Conservation (phyloP, 768 basidiomycete species). For the Macrocybe gigantea region DNA sequence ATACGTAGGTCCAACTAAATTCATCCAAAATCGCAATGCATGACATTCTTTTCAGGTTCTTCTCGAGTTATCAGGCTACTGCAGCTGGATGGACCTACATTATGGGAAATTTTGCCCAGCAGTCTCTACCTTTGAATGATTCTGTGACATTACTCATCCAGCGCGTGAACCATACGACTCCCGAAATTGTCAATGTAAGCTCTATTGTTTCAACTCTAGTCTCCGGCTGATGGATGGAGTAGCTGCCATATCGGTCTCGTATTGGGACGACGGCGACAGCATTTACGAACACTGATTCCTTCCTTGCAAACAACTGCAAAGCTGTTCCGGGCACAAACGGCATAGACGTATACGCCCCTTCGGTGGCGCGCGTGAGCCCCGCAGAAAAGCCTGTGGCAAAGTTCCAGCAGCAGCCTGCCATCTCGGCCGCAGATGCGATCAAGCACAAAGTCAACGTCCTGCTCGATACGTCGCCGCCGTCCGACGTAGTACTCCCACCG, state of each 20-base stretch:
- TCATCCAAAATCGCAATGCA: neutral
- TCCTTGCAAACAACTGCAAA: conserved; percentile 47
- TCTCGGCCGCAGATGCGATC: conserved; percentile 21
- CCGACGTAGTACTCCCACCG: conserved; percentile 38
- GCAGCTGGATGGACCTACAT: conserved; percentile 33
- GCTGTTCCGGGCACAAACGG: conserved; percentile 46
- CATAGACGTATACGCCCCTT: conserved; percentile 25
- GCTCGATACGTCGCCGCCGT: conserved; percentile 37
- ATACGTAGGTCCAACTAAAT: conserved; percentile 26
- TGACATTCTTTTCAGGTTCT: conserved; percentile 26
- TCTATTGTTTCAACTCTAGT: neutral
- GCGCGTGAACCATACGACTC: conserved; percentile 28
- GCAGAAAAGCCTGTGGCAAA: conserved; percentile 21
- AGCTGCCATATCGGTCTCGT: conserved; percentile 57
- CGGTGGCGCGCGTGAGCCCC: conserved; percentile 6
- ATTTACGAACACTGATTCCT: conserved; percentile 45
- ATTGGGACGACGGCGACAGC: conserved; percentile 35
- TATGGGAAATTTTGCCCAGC: conserved; percentile 52
- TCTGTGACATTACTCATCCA: conserved; percentile 41
- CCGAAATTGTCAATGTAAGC: conserved; percentile 41
- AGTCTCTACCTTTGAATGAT: conserved; percentile 46
- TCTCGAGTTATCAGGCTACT: conserved; percentile 35
- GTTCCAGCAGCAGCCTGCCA: conserved; percentile 34
- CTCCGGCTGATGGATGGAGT: neutral
- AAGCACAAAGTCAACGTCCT: conserved; percentile 43